Base-by-base conservation (phyloP, 352 stramenopile genomes). In the Discostella stelligera region DNA sequence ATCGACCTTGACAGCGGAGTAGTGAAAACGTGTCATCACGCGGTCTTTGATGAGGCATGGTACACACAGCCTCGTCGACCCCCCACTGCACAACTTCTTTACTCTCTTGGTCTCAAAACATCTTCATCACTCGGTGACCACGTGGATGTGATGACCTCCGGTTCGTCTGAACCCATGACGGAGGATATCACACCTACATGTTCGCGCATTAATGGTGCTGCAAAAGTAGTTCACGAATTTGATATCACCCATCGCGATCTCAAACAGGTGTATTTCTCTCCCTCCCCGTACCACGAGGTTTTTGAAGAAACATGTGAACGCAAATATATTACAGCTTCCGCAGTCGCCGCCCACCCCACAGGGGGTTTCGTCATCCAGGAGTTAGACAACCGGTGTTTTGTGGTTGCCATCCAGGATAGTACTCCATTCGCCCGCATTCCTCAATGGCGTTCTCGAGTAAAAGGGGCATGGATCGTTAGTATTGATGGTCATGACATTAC, bases 71-170 rank as follows among this genome's bases (percentile, higher is more conserved):
- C 21, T 10, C 13, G 25, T 37, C 46, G 23, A 9, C 61, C 61
- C 14, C 61, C 61, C 3, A n/a, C 46, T 0, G 61, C 48, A 16
- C 61, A 69, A 20, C 61, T 69, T 20, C 23, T 69, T 0, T 69
- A 69, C 27, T 9, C 16, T 5, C 44, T 69, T 2, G 60, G 60
- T 18, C 30, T 65, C 1, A 23, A 1, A n/a, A 32, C 27, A 32
- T 5, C 27, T 32, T 32, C 27, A 32, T n/a, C n/a, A n/a, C n/a
- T n/a, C n/a, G n/a, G 27, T 32, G 27, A 32, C 27, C 27, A 5
- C 2, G 5, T 32, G 27, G 5, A 32, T 32, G 27, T 32, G 27
- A n/a, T n/a, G n/a, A n/a, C n/a, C 27, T 32, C 27, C 27, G 27
- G 27, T 32, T 32, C 27, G 27, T n/a, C n/a, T n/a, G n/a, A n/a